These are phyloP conservation scores for Hyaloscypha finlandica DNA, from an alignment of 495 filamentous ascomycete species.

Conservation along the genomic window DNA sequence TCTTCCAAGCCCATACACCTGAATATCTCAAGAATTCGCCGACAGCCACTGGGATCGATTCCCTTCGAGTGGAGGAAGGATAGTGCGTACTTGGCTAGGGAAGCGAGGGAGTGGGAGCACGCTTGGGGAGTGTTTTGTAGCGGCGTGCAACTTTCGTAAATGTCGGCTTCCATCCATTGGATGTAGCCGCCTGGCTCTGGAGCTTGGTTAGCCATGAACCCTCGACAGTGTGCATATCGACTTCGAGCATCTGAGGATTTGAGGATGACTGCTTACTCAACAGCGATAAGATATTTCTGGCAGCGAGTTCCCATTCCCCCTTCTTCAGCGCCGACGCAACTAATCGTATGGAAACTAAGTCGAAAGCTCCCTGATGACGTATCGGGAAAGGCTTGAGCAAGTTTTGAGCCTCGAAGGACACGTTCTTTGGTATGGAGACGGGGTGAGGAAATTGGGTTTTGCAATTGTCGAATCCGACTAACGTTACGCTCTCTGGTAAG, in stretches of 20 bases:
- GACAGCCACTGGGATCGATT: background rate
- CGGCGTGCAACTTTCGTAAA: background rate
- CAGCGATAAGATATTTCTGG: background rate
- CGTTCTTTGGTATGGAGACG: background rate
- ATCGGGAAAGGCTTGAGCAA: background rate
- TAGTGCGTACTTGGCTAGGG: background rate
- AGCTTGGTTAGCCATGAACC: background rate
- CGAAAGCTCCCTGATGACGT: background rate
- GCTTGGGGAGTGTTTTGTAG: background rate
- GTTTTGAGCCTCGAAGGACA: background rate
- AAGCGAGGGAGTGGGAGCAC: background rate
- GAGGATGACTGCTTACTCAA: background rate
- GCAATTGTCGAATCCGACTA: background rate
- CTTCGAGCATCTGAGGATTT: no score
- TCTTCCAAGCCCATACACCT: background rate
- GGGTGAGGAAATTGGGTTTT: background rate
- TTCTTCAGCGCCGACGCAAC: background rate
- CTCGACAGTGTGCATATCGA: no score
- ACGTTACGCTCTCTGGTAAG: background rate
- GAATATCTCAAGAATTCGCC: background rate
- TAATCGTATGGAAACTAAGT: background rate
- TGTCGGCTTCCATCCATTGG: background rate
- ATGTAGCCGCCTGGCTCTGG: background rate
- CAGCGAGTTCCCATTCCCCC: background rate
- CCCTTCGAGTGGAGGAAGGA: background rate